Evolutionary conservation across 495 filamentous ascomycete species (phyloP).

Genomic region (Saxophila tyrrhenica): DNA sequence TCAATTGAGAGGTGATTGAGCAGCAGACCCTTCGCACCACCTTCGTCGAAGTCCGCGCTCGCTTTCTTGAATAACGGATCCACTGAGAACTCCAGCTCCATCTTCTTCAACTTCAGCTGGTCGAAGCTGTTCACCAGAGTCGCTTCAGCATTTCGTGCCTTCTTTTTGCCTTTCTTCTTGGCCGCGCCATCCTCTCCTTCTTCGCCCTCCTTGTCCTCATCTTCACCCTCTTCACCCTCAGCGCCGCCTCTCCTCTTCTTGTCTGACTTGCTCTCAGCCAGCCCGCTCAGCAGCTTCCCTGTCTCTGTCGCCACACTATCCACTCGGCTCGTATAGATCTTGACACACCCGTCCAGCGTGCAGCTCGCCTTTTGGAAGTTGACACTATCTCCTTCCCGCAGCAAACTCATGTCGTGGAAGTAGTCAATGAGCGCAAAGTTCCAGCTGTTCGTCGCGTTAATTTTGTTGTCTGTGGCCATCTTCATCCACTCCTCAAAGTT

Average conservation of each 20-base stretch:
- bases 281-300: conserved; percentile 83
- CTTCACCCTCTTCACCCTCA: conserved; percentile 51
- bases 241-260: conserved; percentile 50
- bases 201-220: conserved; percentile 62
- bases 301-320: conserved; percentile 98
- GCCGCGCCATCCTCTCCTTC: conserved; percentile 70
- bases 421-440: conserved; percentile 99
- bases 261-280: conserved; percentile 80
- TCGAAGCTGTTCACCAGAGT: conserved; percentile 83
- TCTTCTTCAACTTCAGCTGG: conserved; percentile 85
- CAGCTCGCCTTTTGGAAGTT: conserved; percentile 99
- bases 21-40: conserved; percentile 88
- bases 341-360: conserved; percentile 95
- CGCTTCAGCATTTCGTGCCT: conserved; percentile 78
- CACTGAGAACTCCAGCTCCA: conserved; percentile 92
- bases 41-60: conserved; percentile 95
- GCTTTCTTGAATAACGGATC: conserved; percentile 98
- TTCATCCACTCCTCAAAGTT: conserved; percentile 99
- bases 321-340: conserved; percentile 97
- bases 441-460: conserved; percentile 98
- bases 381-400: conserved; percentile 92
- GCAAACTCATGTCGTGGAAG: conserved; percentile 96
- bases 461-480: conserved; percentile 99
- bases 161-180: conserved; percentile 59
- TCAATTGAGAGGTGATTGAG: conserved; percentile 95